Base-by-base conservation (phyloP, 495 filamentous ascomycete species). In the Geopyxis carbonaria region DNA sequence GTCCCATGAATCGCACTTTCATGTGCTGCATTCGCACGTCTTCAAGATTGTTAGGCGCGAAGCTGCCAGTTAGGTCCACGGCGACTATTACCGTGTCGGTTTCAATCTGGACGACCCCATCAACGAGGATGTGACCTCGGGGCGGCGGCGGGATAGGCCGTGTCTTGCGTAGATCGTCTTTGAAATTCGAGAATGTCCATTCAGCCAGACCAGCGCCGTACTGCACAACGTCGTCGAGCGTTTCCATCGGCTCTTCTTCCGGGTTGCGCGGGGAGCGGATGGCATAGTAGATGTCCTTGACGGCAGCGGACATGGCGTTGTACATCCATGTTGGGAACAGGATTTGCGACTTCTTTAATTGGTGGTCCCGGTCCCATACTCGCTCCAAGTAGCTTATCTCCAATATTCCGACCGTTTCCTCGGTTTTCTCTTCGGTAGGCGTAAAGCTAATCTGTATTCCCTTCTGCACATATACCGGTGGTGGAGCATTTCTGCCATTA, bases 51-150 rank as follows among this genome's bases (percentile, higher is more conserved):
- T 44, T 36, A 10, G 51, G 51, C 20, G 55, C 28, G 31, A 55
- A 55, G 21, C 38, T 44, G 22, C 35, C 51, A 13, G 44, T 36
- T 11, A 55, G 21, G 21, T 55, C 51, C 20, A 55, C 43, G 22
- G 42, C 42, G 21, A 55, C 34, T 4, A 54, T 13, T 16, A 55
- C 19, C 16, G 50, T 40, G 25, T 47, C 42, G 9, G 45, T 50
- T 2, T 31, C 23, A 13, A 55, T 30, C 18, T 55, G 51, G 5
- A 55, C 51, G 13, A 55, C 40, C 22, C 51, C 51, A 28, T 50
- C 40, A 6, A 55, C 43, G 21, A 50, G 32, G 0, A 55, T 38
- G 38, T 50, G 43, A n/a, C 51, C 51, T 23, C 25, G 40, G 14
- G 51, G 51, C 0, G 51, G 46, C 8, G 51, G 51, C 21, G 45